A percentile compares a stretch with the other conserved stretches of the same genome.
Conservation (phyloP, 176 grass and related monocot species). For the Carex cristatella region DNA sequence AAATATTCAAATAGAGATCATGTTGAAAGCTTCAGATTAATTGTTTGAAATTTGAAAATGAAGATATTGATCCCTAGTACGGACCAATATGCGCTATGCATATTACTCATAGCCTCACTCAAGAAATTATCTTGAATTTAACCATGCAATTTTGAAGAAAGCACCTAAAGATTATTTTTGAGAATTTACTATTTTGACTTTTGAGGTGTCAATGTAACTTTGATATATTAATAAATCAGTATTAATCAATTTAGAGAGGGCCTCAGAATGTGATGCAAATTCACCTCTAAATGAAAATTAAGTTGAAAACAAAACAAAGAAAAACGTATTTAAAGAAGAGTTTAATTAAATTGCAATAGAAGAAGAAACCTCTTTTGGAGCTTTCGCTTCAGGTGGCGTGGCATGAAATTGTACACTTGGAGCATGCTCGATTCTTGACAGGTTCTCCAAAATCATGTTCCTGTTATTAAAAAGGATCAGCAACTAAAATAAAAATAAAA, state of each 20-base stretch:
- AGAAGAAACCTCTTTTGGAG: slow-evolving; percentile 52
- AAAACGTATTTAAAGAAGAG: not conserved
- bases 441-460: slow-evolving; percentile 60
- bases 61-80: too few relatives aligned
- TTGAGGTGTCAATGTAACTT: not conserved
- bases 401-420: slow-evolving; percentile 79
- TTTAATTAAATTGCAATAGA: not conserved
- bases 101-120: too few relatives aligned
- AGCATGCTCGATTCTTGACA: slow-evolving; percentile 70
- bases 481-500: slow-evolving; percentile 23
- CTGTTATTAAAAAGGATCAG: slow-evolving; percentile 26
- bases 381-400: slow-evolving; percentile 58
- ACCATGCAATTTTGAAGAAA: not conserved
- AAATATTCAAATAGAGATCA: too few relatives aligned
- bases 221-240: not conserved
- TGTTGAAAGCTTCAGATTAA: too few relatives aligned
- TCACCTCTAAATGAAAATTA: slow-evolving; percentile 16
- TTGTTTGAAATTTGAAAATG: too few relatives aligned
- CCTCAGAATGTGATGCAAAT: not conserved
- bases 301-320: not conserved
- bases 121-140: too few relatives aligned
- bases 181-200: too few relatives aligned
- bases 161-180: not conserved
- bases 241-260: not conserved
- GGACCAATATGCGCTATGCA: too few relatives aligned